Evolutionary conservation across 371 early-diverging fungal genomes (phyloP).

Genomic region (Mortierella sp.): DNA sequence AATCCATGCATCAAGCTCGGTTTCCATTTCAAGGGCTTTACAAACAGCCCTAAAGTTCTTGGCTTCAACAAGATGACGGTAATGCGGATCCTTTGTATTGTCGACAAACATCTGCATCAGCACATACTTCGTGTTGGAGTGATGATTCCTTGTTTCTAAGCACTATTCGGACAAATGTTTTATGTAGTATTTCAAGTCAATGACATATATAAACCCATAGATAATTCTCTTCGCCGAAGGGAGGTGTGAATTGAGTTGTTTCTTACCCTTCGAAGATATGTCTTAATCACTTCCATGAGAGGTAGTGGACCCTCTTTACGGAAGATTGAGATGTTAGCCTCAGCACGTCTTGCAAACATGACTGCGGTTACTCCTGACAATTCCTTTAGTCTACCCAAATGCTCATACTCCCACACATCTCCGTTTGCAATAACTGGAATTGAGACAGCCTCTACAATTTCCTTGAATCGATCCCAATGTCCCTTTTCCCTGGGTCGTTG

Average conservation of each 20-base stretch:
- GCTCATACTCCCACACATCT: constrained; percentile 78
- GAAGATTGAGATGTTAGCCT: constrained; percentile 88
- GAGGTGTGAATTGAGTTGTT: too few species aligned
- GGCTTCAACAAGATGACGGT: constrained; percentile 60
- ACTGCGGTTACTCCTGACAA: constrained; percentile 72
- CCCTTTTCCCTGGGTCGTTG: constrained; percentile 84
- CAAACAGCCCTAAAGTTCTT: constrained; percentile 67
- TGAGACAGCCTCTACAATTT: constrained; percentile 68
- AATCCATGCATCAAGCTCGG: constrained; percentile 42
- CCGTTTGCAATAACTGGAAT: constrained; percentile 96
- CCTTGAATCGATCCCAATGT: constrained; percentile 87
- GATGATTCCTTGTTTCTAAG: constrained; percentile 72
- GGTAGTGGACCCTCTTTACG: constrained; percentile 72
- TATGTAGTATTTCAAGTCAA: too few species aligned
- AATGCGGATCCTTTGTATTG: constrained; percentile 63
- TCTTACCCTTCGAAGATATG: constrained; percentile 75
- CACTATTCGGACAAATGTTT: too few species aligned
- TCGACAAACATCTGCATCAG: constrained; percentile 86
- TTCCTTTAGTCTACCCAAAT: constrained; percentile 71
- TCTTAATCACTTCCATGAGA: constrained; percentile 64
- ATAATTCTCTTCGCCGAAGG: too few species aligned
- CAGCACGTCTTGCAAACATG: constrained; percentile 93
- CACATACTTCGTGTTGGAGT: constrained; percentile 90
- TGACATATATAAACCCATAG: too few species aligned
- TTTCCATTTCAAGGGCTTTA: constrained; percentile 41